phyloP scores from a whole-genome alignment of 176 grass and related monocot genomes.

The Chrysopogon serrulatus region DNA sequence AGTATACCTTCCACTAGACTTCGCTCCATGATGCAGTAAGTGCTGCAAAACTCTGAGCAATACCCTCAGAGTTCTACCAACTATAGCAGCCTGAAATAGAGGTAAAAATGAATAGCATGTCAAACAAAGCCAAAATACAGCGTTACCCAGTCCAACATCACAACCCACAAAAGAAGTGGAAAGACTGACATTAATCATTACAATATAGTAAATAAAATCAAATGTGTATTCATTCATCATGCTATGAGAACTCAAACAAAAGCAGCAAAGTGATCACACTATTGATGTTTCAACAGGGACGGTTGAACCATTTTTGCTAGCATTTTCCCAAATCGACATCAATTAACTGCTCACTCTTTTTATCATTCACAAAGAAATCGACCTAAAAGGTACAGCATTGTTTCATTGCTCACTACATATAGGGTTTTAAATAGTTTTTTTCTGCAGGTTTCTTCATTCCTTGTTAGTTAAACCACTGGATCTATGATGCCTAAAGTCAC shows the following conservation, averaged over 20 bases:
- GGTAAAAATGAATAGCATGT: conserved; percentile 12
- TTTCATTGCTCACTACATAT: background rate
- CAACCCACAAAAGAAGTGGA: background rate
- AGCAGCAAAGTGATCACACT: background rate
- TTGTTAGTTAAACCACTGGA: background rate
- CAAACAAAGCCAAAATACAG: background rate
- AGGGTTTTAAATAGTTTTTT: background rate
- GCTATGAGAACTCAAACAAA: background rate
- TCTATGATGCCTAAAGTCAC: background rate
- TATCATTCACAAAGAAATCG: conserved; percentile 2
- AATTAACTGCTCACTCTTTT: background rate
- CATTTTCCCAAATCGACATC: background rate
- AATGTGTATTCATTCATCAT: background rate
- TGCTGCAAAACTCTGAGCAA: conserved; percentile 56
- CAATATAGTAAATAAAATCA: background rate
- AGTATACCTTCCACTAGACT: conserved; percentile 56
- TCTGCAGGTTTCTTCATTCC: background rate
- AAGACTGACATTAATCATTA: background rate
- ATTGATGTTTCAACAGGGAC: background rate
- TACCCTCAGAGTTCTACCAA: conserved; percentile 63
- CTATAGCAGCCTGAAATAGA: conserved; percentile 56
- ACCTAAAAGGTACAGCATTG: background rate
- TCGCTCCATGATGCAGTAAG: conserved; percentile 43
- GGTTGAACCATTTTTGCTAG: background rate
- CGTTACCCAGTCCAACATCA: background rate